These are phyloP conservation scores for Nannochloropsis gaditana DNA, from an alignment of 108 stramenopile genomes.

Conservation along the genomic window DNA sequence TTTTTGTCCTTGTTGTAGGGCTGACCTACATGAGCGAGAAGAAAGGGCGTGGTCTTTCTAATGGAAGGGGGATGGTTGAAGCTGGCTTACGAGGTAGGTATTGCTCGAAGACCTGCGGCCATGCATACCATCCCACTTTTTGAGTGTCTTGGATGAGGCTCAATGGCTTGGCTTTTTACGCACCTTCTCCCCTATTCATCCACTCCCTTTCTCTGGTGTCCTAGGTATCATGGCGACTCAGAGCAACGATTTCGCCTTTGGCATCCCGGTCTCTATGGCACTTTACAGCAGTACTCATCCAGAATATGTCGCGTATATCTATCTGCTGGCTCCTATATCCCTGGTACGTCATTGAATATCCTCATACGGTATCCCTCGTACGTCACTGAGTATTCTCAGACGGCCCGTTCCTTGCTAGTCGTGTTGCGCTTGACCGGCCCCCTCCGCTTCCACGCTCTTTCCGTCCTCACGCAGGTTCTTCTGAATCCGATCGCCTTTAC, in stretches of 20 bases:
- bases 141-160: too few species aligned
- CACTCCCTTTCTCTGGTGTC: not conserved
- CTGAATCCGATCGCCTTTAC: not conserved
- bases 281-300: not conserved
- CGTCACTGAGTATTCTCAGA: too few species aligned
- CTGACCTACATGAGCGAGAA: not conserved
- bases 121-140: too few species aligned
- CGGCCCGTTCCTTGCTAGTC: not conserved
- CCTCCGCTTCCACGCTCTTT: not conserved
- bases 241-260: slow-evolving; percentile 6
- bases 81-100: not conserved
- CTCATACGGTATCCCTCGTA: too few species aligned
- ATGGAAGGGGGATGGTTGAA: not conserved
- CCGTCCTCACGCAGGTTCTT: not conserved
- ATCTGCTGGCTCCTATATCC: not conserved
- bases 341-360: not conserved
- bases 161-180: not conserved
- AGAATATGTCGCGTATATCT: not conserved
- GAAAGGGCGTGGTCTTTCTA: not conserved
- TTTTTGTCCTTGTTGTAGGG: not conserved
- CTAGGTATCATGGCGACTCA: slow-evolving; percentile 11
- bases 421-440: not conserved
- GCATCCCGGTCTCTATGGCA: not conserved
- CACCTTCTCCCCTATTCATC: not conserved
- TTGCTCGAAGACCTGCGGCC: not conserved